phyloP scores from a whole-genome alignment of 305 asterid genomes.

The Euphrasia arctica region DNA sequence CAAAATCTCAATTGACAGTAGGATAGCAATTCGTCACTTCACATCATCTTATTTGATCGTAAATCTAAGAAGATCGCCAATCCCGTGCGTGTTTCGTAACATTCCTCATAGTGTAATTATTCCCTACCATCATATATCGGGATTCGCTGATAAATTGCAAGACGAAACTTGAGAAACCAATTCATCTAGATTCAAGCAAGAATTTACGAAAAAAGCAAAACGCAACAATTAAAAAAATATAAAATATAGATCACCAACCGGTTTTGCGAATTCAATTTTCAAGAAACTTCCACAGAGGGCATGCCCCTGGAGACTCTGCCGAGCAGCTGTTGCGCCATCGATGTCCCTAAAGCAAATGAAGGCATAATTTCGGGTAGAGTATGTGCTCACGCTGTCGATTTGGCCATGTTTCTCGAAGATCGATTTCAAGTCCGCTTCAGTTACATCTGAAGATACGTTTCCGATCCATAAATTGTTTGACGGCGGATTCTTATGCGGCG shows the following conservation, averaged over 20 bases:
- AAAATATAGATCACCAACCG: conserved; percentile 68
- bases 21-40: too few species aligned
- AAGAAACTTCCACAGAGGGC: conserved; percentile 53
- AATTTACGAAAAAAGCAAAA: conserved; percentile 26
- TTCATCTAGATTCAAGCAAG: conserved; percentile 7
- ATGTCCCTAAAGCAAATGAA: conserved; percentile 63
- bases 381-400: conserved; percentile 65
- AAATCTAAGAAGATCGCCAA: too few species aligned
- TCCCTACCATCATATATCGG: not conserved
- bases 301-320: conserved; percentile 66
- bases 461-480: conserved; percentile 93
- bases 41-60: too few species aligned
- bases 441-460: conserved; percentile 59
- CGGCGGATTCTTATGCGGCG: conserved; percentile 43
- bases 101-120: not conserved
- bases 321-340: conserved; percentile 69
- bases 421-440: conserved; percentile 60
- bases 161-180: conserved; percentile 10
- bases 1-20: not conserved
- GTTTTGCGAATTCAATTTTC: conserved; percentile 90
- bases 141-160: conserved; percentile 7
- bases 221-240: conserved; percentile 10
- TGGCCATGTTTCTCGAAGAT: conserved; percentile 61
- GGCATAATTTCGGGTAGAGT: conserved; percentile 75
- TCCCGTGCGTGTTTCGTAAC: too few species aligned